A percentile compares a stretch with the other conserved stretches of the same genome.
Conservation (phyloP, 83 land plant species). For the Picea abies region DNA sequence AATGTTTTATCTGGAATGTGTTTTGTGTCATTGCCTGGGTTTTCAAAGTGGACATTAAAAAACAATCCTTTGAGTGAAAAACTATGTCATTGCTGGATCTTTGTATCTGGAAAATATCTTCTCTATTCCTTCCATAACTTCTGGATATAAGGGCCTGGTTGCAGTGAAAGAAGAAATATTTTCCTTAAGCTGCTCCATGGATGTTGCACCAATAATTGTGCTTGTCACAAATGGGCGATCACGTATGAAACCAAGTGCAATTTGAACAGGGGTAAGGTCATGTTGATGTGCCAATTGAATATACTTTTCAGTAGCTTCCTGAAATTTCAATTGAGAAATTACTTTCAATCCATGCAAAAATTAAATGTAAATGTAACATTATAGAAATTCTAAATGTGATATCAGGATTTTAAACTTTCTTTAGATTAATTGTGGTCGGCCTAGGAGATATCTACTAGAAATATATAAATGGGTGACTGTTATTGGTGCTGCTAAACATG, state of each 20-base stretch:
- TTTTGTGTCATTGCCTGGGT: not conserved
- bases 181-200: slow-evolving; percentile 89
- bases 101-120: slow-evolving; percentile 67
- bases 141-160: slow-evolving; percentile 65
- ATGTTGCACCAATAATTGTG: slow-evolving; percentile 89
- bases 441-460: too few species aligned
- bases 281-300: slow-evolving; percentile 67
- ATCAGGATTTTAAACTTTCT: too few species aligned
- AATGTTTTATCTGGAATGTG: too few species aligned
- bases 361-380: not conserved
- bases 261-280: slow-evolving; percentile 72
- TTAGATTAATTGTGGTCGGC: too few species aligned
- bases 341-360: not conserved
- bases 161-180: slow-evolving; percentile 71
- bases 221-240: slow-evolving; percentile 86
- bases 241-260: slow-evolving; percentile 85
- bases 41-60: not conserved
- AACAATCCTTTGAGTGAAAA: not conserved
- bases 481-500: too few species aligned
- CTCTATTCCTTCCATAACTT: slow-evolving; percentile 67
- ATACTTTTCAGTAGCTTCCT: slow-evolving; percentile 81
- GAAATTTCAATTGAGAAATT: slow-evolving; percentile 22
- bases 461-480: too few species aligned
- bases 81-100: slow-evolving; percentile 63
- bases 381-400: not conserved